Evolutionary conservation across 1,284 basidiomycete species (phyloP).

Genomic region (Rugosomyces carneus): DNA sequence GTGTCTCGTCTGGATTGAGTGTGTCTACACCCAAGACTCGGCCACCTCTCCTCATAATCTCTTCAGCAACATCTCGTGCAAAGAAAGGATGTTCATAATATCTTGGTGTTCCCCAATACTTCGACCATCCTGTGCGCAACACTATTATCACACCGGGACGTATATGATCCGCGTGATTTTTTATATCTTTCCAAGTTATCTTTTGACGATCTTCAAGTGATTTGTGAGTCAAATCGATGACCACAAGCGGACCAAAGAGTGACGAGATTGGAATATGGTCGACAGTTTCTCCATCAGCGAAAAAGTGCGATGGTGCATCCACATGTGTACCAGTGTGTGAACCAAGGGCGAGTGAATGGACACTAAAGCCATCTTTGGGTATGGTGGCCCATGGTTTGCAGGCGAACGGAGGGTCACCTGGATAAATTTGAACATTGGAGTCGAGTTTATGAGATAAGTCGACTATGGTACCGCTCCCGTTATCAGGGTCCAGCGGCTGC

Average conservation of each 20-base stretch:
- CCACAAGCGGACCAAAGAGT: constrained; percentile 45
- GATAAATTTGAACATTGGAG: constrained; percentile 40
- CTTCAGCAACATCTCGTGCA: constrained; percentile 41
- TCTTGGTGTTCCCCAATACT: constrained; percentile 39
- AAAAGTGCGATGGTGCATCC: constrained; percentile 69
- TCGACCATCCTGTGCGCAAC: constrained; percentile 57
- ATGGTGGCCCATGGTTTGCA: constrained; percentile 31
- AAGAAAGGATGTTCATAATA: constrained; percentile 66
- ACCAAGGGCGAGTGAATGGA: constrained; percentile 44
- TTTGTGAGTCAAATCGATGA: constrained; percentile 42
- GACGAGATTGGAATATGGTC: constrained; percentile 47
- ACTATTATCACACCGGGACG: constrained; percentile 37
- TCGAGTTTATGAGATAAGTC: constrained; percentile 52
- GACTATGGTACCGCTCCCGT: constrained; percentile 24
- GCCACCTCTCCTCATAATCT: constrained; percentile 44
- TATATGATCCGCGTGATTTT: constrained; percentile 29
- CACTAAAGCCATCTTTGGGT: constrained; percentile 41
- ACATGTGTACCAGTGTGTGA: constrained; percentile 68
- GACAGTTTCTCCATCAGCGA: constrained; percentile 45
- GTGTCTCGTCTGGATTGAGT: constrained; percentile 61
- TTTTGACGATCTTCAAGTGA: constrained; percentile 28
- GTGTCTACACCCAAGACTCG: constrained; percentile 55
- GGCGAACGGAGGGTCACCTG: constrained; percentile 46
- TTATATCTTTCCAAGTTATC: constrained; percentile 52
- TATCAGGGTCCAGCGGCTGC: constrained; percentile 10